Evolutionary conservation across 306 rosid genomes (phyloP).

Genomic region (Dalbergia cochinchinensis): DNA sequence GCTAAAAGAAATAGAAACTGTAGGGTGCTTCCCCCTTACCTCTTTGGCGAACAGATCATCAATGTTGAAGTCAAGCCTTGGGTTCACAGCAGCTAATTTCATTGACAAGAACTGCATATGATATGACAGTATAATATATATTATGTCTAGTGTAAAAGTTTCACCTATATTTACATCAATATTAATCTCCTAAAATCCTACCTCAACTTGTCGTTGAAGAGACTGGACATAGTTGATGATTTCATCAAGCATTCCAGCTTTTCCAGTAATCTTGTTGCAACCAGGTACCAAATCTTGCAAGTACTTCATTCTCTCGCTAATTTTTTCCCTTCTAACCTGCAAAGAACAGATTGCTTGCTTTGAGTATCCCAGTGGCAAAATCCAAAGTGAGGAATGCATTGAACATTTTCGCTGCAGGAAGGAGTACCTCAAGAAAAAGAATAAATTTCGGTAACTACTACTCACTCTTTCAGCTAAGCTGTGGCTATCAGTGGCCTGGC

Average conservation of each 20-base stretch:
- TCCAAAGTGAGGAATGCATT: neutral
- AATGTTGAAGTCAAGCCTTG: constrained; percentile 71
- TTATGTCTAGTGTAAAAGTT: no score
- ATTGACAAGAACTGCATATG: constrained; percentile 88
- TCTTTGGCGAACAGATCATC: constrained; percentile 79
- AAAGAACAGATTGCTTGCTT: neutral
- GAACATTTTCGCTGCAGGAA: neutral
- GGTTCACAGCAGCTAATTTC: constrained; percentile 93
- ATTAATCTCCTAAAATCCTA: constrained; percentile 12
- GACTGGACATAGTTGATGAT: constrained; percentile 97
- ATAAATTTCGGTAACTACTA: neutral
- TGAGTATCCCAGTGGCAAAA: neutral
- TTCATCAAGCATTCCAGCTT: constrained; percentile 99
- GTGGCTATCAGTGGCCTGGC: constrained; percentile 98
- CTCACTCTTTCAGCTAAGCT: constrained; percentile 98
- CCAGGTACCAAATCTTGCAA: constrained; percentile 98
- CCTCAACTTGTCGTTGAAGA: constrained; percentile 98
- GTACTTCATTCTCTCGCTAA: constrained; percentile 96
- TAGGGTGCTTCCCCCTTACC: constrained; percentile 51
- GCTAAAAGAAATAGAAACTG: neutral
- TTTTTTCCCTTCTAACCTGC: constrained; percentile 95
- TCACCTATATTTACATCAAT: no score
- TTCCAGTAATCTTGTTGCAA: constrained; percentile 92
- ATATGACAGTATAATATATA: no score
- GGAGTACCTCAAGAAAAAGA: neutral